Evolutionary conservation across 2,329 filamentous ascomycete genomes (phyloP).

Genomic region (Botrytis deweyae): DNA sequence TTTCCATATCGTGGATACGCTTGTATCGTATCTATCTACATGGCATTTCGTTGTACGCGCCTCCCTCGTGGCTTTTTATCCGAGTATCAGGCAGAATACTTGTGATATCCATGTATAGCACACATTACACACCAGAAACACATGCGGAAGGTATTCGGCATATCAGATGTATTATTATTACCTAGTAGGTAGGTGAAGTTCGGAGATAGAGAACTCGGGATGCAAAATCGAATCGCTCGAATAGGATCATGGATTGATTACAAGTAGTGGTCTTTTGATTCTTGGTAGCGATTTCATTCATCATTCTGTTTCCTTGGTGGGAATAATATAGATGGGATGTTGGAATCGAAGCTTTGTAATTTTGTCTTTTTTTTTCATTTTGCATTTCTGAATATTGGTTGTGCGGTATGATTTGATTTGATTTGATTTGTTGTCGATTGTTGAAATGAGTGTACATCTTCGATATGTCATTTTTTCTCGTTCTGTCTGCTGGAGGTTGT

Average conservation of each 20-base stretch:
- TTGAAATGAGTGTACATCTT: neutral
- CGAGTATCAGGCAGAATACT: neutral
- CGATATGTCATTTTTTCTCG: neutral
- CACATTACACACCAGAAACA: neutral
- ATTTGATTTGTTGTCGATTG: neutral
- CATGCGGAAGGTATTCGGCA: neutral
- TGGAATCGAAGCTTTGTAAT: neutral
- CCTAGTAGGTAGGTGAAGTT: neutral
- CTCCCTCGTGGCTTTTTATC: neutral
- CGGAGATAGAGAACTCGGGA: neutral
- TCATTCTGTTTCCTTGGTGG: neutral
- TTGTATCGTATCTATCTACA: neutral
- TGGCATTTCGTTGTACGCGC: neutral
- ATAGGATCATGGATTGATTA: neutral
- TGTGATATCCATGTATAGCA: neutral
- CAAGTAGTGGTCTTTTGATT: neutral
- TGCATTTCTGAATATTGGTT: neutral
- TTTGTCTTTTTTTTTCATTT: neutral
- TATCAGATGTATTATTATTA: neutral
- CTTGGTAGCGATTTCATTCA: neutral
- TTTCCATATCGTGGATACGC: neutral
- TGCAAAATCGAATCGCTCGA: neutral
- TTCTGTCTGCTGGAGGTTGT: neutral
- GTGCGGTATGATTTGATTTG: neutral
- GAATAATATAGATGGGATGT: neutral